phyloP scores from a whole-genome alignment of 1,284 basidiomycete species.

The Flammula alnicola region DNA sequence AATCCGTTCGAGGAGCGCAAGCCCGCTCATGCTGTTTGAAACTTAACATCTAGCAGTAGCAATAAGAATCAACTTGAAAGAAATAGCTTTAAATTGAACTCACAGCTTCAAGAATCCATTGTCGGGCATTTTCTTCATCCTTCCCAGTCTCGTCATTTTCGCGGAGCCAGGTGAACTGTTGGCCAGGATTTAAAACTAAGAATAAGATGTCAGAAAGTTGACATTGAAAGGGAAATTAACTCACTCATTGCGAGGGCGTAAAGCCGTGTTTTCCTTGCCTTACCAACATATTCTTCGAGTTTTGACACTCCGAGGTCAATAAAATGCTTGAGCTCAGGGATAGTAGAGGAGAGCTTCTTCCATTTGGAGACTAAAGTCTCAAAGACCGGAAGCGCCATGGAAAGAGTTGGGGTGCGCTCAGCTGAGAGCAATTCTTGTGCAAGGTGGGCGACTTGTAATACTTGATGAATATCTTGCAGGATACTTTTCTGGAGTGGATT shows the following conservation, averaged over 20 bases:
- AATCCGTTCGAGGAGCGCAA: too few species aligned
- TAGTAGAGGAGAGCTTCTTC: neutral
- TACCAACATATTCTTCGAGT: constrained; percentile 34
- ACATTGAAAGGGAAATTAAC: neutral
- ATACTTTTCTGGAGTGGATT: constrained; percentile 11
- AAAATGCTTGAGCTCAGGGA: constrained; percentile 14
- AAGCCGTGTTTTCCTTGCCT: constrained; percentile 29
- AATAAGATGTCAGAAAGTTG: neutral
- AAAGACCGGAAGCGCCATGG: constrained; percentile 15
- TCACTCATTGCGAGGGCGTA: constrained; percentile 42
- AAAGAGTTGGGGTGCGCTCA: constrained; percentile 31
- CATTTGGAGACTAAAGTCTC: constrained; percentile 13
- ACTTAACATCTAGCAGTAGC: too few species aligned
- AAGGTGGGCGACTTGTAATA: constrained; percentile 12
- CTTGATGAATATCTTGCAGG: constrained; percentile 8
- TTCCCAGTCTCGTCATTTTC: neutral
- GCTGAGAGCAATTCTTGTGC: constrained; percentile 14
- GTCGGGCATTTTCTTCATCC: too few species aligned
- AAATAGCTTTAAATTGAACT: too few species aligned
- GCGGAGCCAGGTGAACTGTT: constrained; percentile 12
- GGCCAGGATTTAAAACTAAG: constrained; percentile 14
- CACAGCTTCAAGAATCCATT: too few species aligned
- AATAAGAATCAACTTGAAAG: too few species aligned
- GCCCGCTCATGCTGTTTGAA: too few species aligned
- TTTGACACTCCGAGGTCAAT: constrained; percentile 30